Percentiles rank a stretch among this genome's conserved stretches.
Conservation (phyloP, 2,329 filamentous ascomycete genomes). For the Curvularia sp. region DNA sequence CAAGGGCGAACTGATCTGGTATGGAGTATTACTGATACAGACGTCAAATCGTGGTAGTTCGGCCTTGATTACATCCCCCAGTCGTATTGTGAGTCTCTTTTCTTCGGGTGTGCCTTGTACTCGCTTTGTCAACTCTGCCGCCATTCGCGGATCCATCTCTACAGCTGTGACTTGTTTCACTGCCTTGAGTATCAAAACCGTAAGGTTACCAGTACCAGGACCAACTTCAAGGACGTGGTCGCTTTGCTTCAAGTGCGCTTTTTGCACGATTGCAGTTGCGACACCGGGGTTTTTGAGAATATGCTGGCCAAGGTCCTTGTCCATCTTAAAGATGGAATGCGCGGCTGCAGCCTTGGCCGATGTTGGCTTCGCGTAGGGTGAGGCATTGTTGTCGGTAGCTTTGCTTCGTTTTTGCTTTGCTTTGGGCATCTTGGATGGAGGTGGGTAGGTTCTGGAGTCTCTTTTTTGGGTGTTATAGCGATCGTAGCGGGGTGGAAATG, state of each 20-base stretch:
- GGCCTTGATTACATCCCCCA: slow-evolving; percentile 92
- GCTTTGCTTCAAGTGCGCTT: slow-evolving; percentile 88
- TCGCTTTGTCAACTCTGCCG: slow-evolving; percentile 90
- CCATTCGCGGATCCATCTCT: slow-evolving; percentile 96
- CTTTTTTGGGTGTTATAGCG: not conserved
- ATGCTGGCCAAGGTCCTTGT: slow-evolving; percentile 87
- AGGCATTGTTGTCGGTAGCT: slow-evolving; percentile 41
- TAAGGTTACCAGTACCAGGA: slow-evolving; percentile 88
- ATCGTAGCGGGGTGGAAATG: not conserved
- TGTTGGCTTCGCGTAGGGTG: slow-evolving; percentile 55
- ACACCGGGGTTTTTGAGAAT: slow-evolving; percentile 93
- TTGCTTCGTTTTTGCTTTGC: slow-evolving; percentile 49
- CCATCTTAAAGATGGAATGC: slow-evolving; percentile 97
- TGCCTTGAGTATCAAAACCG: slow-evolving; percentile 85
- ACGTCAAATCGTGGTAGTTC: slow-evolving; percentile 78
- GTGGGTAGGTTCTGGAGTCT: not conserved
- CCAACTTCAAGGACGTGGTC: slow-evolving; percentile 90
- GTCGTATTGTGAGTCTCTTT: slow-evolving; percentile 82
- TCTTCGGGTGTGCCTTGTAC: slow-evolving; percentile 83
- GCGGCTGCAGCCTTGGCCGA: slow-evolving; percentile 59
- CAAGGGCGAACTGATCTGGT: slow-evolving; percentile 85
- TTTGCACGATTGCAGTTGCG: slow-evolving; percentile 81
- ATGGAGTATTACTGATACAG: slow-evolving; percentile 80
- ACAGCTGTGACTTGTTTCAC: slow-evolving; percentile 85
- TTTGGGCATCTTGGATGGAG: slow-evolving; percentile 55